Evolutionary conservation across 345 rosid genomes (phyloP).

Genomic region (Mallotus nudiflorus): DNA sequence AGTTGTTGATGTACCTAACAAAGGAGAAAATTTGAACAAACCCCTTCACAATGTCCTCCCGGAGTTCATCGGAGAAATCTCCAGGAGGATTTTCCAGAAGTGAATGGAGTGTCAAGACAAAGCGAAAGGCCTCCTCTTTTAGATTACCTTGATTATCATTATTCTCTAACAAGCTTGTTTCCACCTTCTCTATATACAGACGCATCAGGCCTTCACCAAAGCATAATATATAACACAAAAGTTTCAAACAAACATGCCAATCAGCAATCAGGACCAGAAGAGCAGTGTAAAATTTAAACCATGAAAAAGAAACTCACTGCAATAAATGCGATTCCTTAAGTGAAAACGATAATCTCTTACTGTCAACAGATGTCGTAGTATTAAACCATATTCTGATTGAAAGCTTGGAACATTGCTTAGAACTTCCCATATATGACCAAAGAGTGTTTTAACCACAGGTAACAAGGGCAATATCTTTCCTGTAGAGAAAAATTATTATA

Average conservation of each 20-base stretch:
- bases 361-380: constrained; percentile 70
- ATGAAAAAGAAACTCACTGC: constrained; percentile 48
- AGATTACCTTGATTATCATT: constrained; percentile 47
- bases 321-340: constrained; percentile 65
- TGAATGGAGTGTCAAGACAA: constrained; percentile 66
- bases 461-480: constrained; percentile 61
- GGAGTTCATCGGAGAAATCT: constrained; percentile 65
- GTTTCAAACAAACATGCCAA: neutral
- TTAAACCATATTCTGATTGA: constrained; percentile 81
- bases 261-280: constrained; percentile 15
- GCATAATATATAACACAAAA: constrained; percentile 17
- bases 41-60: constrained; percentile 64
- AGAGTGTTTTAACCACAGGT: constrained; percentile 62
- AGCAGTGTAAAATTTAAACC: constrained; percentile 7
- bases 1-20: constrained; percentile 48
- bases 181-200: constrained; percentile 73
- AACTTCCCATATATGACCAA: constrained; percentile 68
- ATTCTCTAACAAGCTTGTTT: constrained; percentile 48
- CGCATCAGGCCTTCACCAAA: constrained; percentile 59
- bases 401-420: constrained; percentile 72
- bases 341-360: constrained; percentile 71
- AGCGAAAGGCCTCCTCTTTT: constrained; percentile 77
- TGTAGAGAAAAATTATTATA: constrained; percentile 32
- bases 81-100: constrained; percentile 89
- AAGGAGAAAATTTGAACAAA: constrained; percentile 64